Base-by-base conservation (phyloP, 768 basidiomycete genomes). In the Omphalotus guepiniiformis region DNA sequence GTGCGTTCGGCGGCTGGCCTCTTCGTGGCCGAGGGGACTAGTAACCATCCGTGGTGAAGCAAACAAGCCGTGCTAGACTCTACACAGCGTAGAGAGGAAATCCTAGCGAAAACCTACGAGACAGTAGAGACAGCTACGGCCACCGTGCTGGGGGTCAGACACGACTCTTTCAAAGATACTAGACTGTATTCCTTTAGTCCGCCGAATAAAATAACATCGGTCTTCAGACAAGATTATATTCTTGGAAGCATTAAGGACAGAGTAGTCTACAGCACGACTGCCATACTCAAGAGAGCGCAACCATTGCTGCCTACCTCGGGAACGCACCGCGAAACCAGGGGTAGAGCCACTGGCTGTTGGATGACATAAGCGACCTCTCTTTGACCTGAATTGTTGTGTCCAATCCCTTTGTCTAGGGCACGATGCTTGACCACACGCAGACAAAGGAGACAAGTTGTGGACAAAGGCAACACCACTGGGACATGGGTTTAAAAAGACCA, bases 21-120 rank as follows among this genome's bases (percentile, higher is more conserved):
- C n/a, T n/a, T n/a, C n/a, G 37, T 19, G 37, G 37, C 37, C 37
- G 25, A 39, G 37, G 37, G 37, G 37, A 39, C 37, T 39, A 39
- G 37, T 39, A 39, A 4, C 37, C 37, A 39, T 23, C 21, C 12
- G 37, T 39, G 37, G 37, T 39, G 37, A 39, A 39, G 37, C 39
- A 23, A 39, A 39, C 27, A 7, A 22, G 39, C 39, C 39, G 21
- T 39, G 19, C n/a, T 22, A 26, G 27, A 23, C 23, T 26, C 1
- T 23, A 39, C 7, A 16, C 39, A 39, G 15, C 8, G 6, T n/a
- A n/a, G n/a, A n/a, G n/a, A n/a, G n/a, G n/a, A n/a, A n/a, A n/a
- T n/a, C n/a, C n/a, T n/a, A n/a, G n/a, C 39, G 11, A 39, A 39
- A 4, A 11, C 16, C 39, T 39, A 39, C 39, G 27, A 22, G 22